phyloP scores from a whole-genome alignment of 768 basidiomycete genomes.

The Harrya chromipes region DNA sequence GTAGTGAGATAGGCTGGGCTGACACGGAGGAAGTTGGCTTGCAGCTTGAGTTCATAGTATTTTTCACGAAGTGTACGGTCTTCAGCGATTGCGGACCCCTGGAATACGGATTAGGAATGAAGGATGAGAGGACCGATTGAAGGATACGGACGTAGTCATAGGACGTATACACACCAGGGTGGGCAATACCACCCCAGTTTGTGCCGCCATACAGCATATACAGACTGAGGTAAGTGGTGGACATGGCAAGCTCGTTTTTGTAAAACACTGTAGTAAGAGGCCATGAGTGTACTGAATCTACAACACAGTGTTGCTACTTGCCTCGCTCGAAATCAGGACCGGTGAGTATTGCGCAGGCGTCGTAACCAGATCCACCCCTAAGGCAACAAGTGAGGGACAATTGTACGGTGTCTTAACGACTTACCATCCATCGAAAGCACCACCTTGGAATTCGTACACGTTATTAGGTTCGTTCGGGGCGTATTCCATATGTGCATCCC shows the following conservation, averaged over 20 bases:
- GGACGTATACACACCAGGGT: conserved; percentile 56
- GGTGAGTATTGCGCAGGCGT: conserved; percentile 19
- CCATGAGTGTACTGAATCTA: conserved; percentile 3
- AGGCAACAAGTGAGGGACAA: neutral
- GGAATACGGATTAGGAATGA: neutral
- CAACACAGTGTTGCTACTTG: neutral
- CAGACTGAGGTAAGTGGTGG: conserved; percentile 33
- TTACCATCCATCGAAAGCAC: conserved; percentile 52
- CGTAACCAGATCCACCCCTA: conserved; percentile 26
- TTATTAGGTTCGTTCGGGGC: conserved; percentile 20
- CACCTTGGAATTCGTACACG: conserved; percentile 36
- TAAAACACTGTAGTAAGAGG: conserved; percentile 9
- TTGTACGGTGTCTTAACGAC: conserved; percentile 28
- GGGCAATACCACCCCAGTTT: conserved; percentile 56
- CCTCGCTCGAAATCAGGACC: conserved; percentile 26
- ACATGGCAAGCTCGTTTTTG: conserved; percentile 22
- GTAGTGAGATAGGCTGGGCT: conserved; percentile 50
- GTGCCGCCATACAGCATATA: conserved; percentile 66
- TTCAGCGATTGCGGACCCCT: conserved; percentile 51
- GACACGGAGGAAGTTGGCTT: conserved; percentile 49
- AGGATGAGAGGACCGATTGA: neutral
- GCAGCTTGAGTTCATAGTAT: conserved; percentile 51
- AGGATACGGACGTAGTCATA: conserved; percentile 50
- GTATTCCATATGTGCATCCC: conserved; percentile 38
- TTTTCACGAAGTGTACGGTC: conserved; percentile 52